A percentile compares a stretch with the other conserved stretches of the same genome.
These are phyloP conservation scores for Fusarium siculi DNA, from an alignment of 2,329 filamentous ascomycete genomes.

Conservation along the genomic window DNA sequence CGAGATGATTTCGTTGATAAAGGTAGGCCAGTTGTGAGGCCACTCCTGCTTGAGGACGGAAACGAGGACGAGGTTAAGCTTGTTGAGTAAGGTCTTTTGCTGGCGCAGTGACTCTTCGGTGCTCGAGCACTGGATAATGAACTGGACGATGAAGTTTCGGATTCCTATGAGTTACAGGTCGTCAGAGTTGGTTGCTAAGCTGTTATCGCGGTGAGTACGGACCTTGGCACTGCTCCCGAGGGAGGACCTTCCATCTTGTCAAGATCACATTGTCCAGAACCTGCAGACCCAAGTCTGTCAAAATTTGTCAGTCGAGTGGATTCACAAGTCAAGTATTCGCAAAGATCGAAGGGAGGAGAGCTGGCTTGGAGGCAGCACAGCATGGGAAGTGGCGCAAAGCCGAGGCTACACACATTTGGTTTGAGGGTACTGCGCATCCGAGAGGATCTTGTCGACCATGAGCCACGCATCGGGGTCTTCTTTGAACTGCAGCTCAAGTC, in stretches of 20 bases:
- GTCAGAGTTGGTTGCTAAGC: conserved; percentile 19
- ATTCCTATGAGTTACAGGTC: conserved; percentile 71
- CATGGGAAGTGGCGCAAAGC: conserved; percentile 24
- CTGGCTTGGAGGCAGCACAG: background rate
- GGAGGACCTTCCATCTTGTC: conserved; percentile 98
- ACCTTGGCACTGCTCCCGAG: conserved; percentile 94
- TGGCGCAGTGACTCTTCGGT: conserved; percentile 87
- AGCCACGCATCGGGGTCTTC: conserved; percentile 99
- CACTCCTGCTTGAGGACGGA: conserved; percentile 99
- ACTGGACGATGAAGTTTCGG: conserved; percentile 98
- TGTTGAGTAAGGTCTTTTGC: conserved; percentile 93
- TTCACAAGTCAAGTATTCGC: conserved; percentile 2
- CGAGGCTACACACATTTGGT: conserved; percentile 82
- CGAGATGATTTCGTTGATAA: conserved; percentile 99
- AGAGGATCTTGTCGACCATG: conserved; percentile 95
- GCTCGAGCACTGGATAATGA: conserved; percentile 93
- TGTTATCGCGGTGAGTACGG: conserved; percentile 42
- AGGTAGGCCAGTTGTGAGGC: conserved; percentile 99
- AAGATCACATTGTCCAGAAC: conserved; percentile 98
- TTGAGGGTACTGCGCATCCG: conserved; percentile 91
- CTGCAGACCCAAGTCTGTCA: conserved; percentile 86
- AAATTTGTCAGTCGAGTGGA: conserved; percentile 41
- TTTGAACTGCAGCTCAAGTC: conserved; percentile 77
- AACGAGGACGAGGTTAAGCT: conserved; percentile 96
- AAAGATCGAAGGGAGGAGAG: background rate